A percentile compares a stretch with the other conserved stretches of the same genome.
Conservation (phyloP, 257 asterid genomes). For the Ocimum tenuiflorum region DNA sequence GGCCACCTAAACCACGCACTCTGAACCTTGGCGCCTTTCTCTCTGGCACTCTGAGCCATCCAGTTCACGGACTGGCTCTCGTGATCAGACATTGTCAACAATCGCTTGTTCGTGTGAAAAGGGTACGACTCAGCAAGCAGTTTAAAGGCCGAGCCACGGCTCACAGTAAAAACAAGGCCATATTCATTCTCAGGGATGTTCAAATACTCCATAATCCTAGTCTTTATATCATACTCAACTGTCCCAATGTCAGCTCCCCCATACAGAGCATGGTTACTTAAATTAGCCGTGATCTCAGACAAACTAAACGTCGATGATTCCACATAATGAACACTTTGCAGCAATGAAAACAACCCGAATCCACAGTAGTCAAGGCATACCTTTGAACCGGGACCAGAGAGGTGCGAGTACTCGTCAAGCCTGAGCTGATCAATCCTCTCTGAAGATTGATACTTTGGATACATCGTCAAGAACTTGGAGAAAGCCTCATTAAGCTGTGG, state of each 20-base stretch:
- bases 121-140: slow-evolving; percentile 91
- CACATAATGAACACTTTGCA: slow-evolving; percentile 78
- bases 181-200: slow-evolving; percentile 91
- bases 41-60: slow-evolving; percentile 90
- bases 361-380: slow-evolving; percentile 94
- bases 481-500: slow-evolving; percentile 62
- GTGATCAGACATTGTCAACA: slow-evolving; percentile 94
- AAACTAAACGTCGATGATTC: slow-evolving; percentile 82
- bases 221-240: slow-evolving; percentile 70
- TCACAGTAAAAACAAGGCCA: slow-evolving; percentile 90
- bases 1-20: slow-evolving; percentile 98
- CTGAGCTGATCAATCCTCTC: slow-evolving; percentile 84
- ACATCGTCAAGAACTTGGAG: slow-evolving; percentile 76
- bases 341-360: slow-evolving; percentile 82
- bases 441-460: slow-evolving; percentile 69
- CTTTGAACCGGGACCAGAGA: slow-evolving; percentile 49
- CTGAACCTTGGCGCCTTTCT: slow-evolving; percentile 84
- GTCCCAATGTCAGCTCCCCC: slow-evolving; percentile 86
- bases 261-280: slow-evolving; percentile 88
- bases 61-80: slow-evolving; percentile 90
- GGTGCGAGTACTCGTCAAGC: slow-evolving; percentile 72
- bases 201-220: slow-evolving; percentile 80
- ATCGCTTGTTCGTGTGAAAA: slow-evolving; percentile 68
- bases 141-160: slow-evolving; percentile 89
- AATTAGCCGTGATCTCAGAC: slow-evolving; percentile 85